Base-by-base conservation (phyloP, 352 stramenopile species). In the Saprolegnia diclina region DNA sequence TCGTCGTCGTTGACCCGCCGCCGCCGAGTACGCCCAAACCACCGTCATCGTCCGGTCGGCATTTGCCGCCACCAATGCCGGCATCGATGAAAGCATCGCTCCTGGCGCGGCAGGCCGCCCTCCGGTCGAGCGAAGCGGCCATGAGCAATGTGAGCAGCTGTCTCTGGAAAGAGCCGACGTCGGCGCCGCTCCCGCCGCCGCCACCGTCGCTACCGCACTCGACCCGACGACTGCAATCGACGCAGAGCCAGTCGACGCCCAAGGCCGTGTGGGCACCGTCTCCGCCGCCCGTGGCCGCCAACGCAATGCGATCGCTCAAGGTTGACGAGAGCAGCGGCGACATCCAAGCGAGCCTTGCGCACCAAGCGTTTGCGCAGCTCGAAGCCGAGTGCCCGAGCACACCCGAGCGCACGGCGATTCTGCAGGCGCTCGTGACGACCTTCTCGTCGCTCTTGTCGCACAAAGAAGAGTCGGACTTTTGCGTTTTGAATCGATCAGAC, bases 381-480 rank as follows among this genome's bases (percentile, higher is more conserved):
- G 52, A 59, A 9, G 35, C 52, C 24, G 52, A 59, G 35, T 59
- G 52, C 9, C 52, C 52, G 35, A 59, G 19, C 35, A 24, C 35
- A 3, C 11, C 24, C 3, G 52, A 59, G 35, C 52, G 52, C 52
- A 59, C 9, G 1, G 52, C 52, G 16, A 59, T 59, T 11, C 52
- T 59, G 24, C 52, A 59, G 35, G 52, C 52, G 35, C 24, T 59
- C 16, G 52, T 59, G 52, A 59, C 52, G 52, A 59, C 52, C 24
- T 59, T 59, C 35, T 42, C 35, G 24, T 26, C 13, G 13, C 35
- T 59, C 11, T 9, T 59, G 52, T 16, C 52, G 24, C 35, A 42
- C 35, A 3, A 9, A 1, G 13, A 59, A 59, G 52, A 59, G 35
- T 59, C 52, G 52, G 52, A 59, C 35, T 59, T 59, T n/a, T 59